Evolutionary conservation across 306 rosid genomes (phyloP), one percentile per base, ranked within the genome.

Genomic region (Prunus dulcis): DNA sequence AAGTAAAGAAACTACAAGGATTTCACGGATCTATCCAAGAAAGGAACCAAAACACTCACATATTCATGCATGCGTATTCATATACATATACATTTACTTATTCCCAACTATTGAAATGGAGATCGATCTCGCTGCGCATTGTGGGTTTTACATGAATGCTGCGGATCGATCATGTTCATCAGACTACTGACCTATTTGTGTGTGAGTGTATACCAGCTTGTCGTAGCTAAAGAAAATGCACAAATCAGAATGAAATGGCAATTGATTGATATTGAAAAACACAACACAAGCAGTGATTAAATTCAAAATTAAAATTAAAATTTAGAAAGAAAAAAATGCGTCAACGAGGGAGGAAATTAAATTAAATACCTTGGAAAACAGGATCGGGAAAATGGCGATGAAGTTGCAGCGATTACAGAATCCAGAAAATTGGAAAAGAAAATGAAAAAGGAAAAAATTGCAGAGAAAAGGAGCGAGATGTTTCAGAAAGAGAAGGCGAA

Each of bases 401-500:
- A 58, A n/a, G 11, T 50, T 28, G 58, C 45, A 69, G 61, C 73
- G 61, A 72, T 57, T 14, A 5, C 46, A 46, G 68, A 72, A 60
- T 73, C 68, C 67, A 23, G 53, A 72, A 51, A 73, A 45, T 23
- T 72, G 76, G 58, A 68, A 70, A 53, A 50, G 73, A 51, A 73
- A 45, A 58, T 57, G 76, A 52, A 68, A 70, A 53, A 45, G 73
- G 34, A 63, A 76, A 11, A 51, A 55, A 58, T 49, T 61, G 70
- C 75, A 78, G 80, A 69, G 67, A 64, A 73, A 45, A 7, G 61
- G 84, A 63, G 69, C 69, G 78, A 79, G 77, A 74, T 64, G 52
- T 25, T 73, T 51, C 49, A 51, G 82, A 32, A 56, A 72, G 86
- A 70, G 78, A 56, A 63, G 80, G 92, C 89, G 88, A 84, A 86